Evolutionary conservation across 352 stramenopile species (phyloP), one percentile per base, ranked within the genome.

Genomic region (Elongisporangium prolatum): DNA sequence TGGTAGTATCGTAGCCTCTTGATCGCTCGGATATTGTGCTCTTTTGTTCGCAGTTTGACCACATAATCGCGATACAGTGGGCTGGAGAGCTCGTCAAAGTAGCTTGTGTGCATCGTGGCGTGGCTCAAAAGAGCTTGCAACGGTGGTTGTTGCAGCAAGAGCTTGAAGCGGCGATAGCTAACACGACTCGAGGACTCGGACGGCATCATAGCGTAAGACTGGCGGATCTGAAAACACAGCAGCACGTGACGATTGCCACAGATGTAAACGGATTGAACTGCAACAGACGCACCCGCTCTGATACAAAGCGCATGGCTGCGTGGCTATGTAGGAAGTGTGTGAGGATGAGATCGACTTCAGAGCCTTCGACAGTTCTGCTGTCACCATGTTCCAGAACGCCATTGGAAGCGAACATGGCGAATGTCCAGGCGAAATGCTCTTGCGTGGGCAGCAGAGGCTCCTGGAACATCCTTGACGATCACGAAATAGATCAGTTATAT

Each of bases 341-440:
- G 50, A 89, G 64, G 48, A 92, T 69, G 18, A 80, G 55, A 13
- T 64, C 69, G 44, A 86, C 57, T 28, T 92, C 70, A 24, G 55
- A 62, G 9, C 56, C 68, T 17, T 70, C 50, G 40, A 89, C 67
- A 3, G 65, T 58, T 6, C 67, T 72, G 0, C 49, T 48, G 24
- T 79, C 66, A 22, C 37, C 65, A 40, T 24, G 57, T 24, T 92
- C 76, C 20, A 90, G 56, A 50, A 67, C 85, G 21, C 80, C 77
- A 24, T 63, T 67, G 40, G 77, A 88, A 3, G 65, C 58, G 51
- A 85, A 90, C 25, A 80, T 62, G 44, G 70, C 74, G 38, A 90
- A 90, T 14, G 70, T 66, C 77, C 77, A 92, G 14, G 47, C 52
- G 21, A 89, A 52, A 21, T 90, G 80, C 54, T 88, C 76, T 17